Evolutionary conservation across 805 yeast genomes (phyloP), one percentile per base, ranked within the genome.

Genomic region (Myxozyma nipponensis): DNA sequence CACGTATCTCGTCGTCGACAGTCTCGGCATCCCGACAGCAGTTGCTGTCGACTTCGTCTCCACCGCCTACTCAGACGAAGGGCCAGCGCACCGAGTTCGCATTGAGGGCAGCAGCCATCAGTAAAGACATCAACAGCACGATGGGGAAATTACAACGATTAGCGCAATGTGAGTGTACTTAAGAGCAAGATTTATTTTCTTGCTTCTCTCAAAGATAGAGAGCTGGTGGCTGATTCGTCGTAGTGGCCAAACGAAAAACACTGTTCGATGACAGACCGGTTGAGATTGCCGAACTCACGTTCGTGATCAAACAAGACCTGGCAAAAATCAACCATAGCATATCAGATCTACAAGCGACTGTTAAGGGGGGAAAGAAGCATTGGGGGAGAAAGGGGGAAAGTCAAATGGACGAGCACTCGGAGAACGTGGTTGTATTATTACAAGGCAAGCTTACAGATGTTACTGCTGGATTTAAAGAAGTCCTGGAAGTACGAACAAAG

Each of bases 221-320:
- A n/a, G n/a, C n/a, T n/a, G n/a, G n/a, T n/a, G n/a, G n/a, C 10
- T 22, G 37, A 18, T 6, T 10, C 7, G 21, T 18, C 54, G 18
- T 68, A 34, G 63, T 93, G 57, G 97, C 98, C 2, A 88, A 85
- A 66, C 75, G 89, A 60, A 90, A 89, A 65, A 95, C 96, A 18
- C 69, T 91, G 64, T 87, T 93, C 59, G 96, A 90, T 63, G 98
- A 93, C 68, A 83, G 85, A 59, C 97, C 98, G 0, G 83, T 87
- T 15, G 98, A 93, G 64, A 87, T 93, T 56, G 86, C 90, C 19
- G 96, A 93, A 66, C 73, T 93, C 57, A 90, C 98, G 0, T 86
- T 83, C 59, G 83, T 89, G 38, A 77, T 78, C 57, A 78, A 79
- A 61, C 97, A 93, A 66, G 95, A 86, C 62, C 82, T 93, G 44